A percentile compares a stretch with the other conserved stretches of the same genome.
Evolutionary conservation across 164 flowering plant genomes (phyloP).

Genomic region (Dillenia turbinata): DNA sequence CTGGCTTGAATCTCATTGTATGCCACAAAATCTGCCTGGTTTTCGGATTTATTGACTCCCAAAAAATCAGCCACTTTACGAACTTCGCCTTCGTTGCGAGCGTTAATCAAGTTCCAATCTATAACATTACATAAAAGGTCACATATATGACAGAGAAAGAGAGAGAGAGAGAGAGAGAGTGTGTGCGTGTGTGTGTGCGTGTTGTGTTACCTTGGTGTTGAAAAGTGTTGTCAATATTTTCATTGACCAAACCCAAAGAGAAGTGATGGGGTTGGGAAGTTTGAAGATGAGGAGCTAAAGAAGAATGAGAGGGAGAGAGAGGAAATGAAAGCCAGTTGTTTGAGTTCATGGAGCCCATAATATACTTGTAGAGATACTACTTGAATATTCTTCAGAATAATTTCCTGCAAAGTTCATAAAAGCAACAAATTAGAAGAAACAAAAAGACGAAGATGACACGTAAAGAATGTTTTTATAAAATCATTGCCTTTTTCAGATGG

Average conservation of each 20-base stretch:
- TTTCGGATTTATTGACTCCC: conserved; percentile 51
- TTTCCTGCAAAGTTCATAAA: conserved; percentile 9
- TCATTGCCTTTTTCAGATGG: too few species aligned
- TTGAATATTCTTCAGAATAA: background rate
- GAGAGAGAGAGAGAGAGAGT: background rate
- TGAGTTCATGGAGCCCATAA: conserved; percentile 58
- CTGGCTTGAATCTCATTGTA: conserved; percentile 35
- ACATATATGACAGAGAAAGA: background rate
- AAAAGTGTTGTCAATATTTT: conserved; percentile 45
- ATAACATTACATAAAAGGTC: background rate
- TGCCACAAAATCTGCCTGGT: conserved; percentile 38
- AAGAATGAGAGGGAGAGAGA: conserved; percentile 57
- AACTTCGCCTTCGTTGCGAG: conserved; percentile 33
- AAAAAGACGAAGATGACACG: too few species aligned
- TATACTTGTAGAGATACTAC: background rate
- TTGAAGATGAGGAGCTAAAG: conserved; percentile 46
- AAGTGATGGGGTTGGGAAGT: conserved; percentile 51
- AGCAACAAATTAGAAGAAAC: too few species aligned
- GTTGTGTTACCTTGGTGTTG: conserved; percentile 47
- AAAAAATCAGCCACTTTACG: conserved; percentile 70
- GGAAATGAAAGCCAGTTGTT: conserved; percentile 88
- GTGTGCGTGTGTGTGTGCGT: too few species aligned
- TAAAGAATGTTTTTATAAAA: too few species aligned
- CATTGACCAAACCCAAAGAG: conserved; percentile 50
- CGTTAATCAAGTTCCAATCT: conserved; percentile 61